Evolutionary conservation across 2,329 filamentous ascomycete genomes (phyloP), one percentile per base, ranked within the genome.

Genomic region (Ascochyta clinopodiicola): DNA sequence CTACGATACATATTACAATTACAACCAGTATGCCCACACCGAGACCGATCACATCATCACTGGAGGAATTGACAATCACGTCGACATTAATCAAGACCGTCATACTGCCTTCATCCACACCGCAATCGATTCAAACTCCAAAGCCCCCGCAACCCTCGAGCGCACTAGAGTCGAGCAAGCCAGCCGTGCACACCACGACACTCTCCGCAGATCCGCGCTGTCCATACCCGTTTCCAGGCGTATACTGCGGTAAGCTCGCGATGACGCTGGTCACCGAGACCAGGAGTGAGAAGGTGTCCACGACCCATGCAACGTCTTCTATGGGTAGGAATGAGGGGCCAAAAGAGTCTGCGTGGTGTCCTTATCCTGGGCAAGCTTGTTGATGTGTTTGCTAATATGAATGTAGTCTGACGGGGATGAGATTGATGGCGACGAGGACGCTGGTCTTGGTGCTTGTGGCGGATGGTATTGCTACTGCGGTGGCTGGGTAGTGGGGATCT

Each of bases 191-290:
- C 12, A 52, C 43, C 2, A 56, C 48, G 5, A 42, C 65, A 2
- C 13, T 62, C 0, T 50, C 57, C 2, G 32, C 60, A 2, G 66
- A 67, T 31, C 21, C 57, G 6, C 62, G 63, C 17, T 73, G 70
- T 53, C 69, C 68, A n/a, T 73, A 71, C 40, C 70, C 70, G 2
- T 68, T 72, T 22, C 70, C 70, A 0, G 55, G 55, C 0, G 52
- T 68, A 8, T 47, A 66, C 19, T 72, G 69, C 25, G 62, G 60
- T 0, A 34, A 46, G 31, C 21, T 50, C 4, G 54, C 42, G 36
- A 69, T 63, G n/a, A 67, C 59, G 31, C 38, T 62, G 13, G 48
- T 55, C 10, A 61, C 57, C 2, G 51, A 38, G 34, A 52, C 57
- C 12, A 51, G 42, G 38, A 42, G 19, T 2, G 22, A 29, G 39